Percentiles rank a stretch among this genome's conserved stretches.
Conservation (phyloP, 2,329 filamentous ascomycete species). For the Exophiala aquamarina region DNA sequence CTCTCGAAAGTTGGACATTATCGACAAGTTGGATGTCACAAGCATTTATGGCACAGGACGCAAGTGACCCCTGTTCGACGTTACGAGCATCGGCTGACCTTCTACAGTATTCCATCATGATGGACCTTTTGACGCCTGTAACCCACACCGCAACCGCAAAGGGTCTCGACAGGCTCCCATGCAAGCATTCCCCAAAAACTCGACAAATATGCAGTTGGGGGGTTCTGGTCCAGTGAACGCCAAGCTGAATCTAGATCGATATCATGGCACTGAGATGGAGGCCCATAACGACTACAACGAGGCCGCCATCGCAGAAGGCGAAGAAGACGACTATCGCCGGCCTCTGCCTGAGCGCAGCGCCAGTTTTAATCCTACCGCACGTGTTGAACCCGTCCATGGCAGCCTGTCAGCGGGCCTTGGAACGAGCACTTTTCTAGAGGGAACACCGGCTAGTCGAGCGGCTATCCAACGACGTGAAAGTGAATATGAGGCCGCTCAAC, state of each 20-base stretch:
- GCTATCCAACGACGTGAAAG: slow-evolving; percentile 75
- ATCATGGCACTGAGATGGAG: slow-evolving; percentile 83
- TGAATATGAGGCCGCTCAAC: slow-evolving; percentile 59
- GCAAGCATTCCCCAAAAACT: slow-evolving; percentile 92
- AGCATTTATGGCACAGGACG: slow-evolving; percentile 1
- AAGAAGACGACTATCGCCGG: slow-evolving; percentile 37
- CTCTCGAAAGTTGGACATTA: slow-evolving; percentile 68
- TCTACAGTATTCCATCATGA: slow-evolving; percentile 89
- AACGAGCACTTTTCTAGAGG: slow-evolving; percentile 93
- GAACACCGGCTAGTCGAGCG: slow-evolving; percentile 78
- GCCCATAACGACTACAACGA: slow-evolving; percentile 78
- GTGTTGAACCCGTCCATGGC: slow-evolving; percentile 75
- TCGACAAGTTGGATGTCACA: slow-evolving; percentile 94
- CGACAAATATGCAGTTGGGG: slow-evolving; percentile 86
- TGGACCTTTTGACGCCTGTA: slow-evolving; percentile 93
- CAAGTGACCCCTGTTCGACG: slow-evolving; percentile 1
- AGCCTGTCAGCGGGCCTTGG: slow-evolving; percentile 81
- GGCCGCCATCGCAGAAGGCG: slow-evolving; percentile 37
- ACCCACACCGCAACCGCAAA: slow-evolving; percentile 87
- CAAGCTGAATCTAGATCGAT: slow-evolving; percentile 79
- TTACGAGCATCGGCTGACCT: slow-evolving; percentile 8
- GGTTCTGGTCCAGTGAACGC: slow-evolving; percentile 81
- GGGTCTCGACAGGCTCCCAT: slow-evolving; percentile 83
- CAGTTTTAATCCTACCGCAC: slow-evolving; percentile 66
- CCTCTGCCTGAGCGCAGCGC: slow-evolving; percentile 37